A percentile compares a stretch with the other conserved stretches of the same genome.
Evolutionary conservation across 108 stramenopile species (phyloP).

Genomic region (Chaetoceros tenuissimus): DNA sequence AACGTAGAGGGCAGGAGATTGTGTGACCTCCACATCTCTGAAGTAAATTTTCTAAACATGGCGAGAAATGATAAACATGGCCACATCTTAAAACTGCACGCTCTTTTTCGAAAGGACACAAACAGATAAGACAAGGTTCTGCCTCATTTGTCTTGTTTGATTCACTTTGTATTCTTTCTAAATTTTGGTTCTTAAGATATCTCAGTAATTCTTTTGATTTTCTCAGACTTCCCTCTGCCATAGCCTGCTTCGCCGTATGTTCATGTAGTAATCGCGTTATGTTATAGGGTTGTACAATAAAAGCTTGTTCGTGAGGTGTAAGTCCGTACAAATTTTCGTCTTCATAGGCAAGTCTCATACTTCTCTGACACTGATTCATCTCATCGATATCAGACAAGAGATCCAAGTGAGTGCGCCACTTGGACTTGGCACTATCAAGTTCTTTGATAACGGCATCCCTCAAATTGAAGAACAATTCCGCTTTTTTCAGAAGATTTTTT

Average conservation of each 20-base stretch:
- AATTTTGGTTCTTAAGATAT: constrained; percentile 47
- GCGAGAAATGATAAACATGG: constrained; percentile 51
- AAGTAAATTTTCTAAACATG: constrained; percentile 37
- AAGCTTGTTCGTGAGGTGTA: constrained; percentile 28
- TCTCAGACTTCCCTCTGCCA: constrained; percentile 35
- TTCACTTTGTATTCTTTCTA: constrained; percentile 10
- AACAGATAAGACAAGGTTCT: constrained; percentile 47
- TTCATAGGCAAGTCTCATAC: constrained; percentile 33
- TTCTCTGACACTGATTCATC: constrained; percentile 39
- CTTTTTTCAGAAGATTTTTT: constrained; percentile 10
- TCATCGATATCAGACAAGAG: constrained; percentile 62
- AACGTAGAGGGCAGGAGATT: constrained; percentile 41
- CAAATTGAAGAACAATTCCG: constrained; percentile 29
- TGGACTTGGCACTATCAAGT: constrained; percentile 25
- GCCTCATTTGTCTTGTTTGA: constrained; percentile 1
- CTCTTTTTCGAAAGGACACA: constrained; percentile 37
- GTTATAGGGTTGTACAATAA: constrained; percentile 29
- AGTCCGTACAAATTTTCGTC: constrained; percentile 40
- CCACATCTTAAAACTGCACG: constrained; percentile 62
- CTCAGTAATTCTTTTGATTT: constrained; percentile 43
- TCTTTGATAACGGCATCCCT: constrained; percentile 27
- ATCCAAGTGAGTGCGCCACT: constrained; percentile 59
- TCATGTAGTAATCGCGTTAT: constrained; percentile 21
- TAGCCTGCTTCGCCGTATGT: constrained; percentile 50
- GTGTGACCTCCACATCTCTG: constrained; percentile 12